Conservation (phyloP, 2,329 filamentous ascomycete genomes). For the Hymenoscyphus infarciens region DNA sequence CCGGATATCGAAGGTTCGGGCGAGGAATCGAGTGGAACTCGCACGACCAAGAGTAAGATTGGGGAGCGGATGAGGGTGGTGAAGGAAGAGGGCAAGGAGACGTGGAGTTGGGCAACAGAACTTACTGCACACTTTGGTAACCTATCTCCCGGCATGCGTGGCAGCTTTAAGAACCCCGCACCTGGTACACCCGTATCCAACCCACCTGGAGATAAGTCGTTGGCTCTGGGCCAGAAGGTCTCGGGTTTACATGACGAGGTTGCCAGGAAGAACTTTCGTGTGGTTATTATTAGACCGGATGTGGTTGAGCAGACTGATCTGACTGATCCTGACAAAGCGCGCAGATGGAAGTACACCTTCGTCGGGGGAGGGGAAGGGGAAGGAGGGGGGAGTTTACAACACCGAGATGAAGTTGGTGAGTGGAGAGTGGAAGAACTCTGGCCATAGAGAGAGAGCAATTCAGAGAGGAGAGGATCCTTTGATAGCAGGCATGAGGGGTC, state of each 20-base stretch:
- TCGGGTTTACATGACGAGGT: conserved; percentile 55
- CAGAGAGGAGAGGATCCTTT: conserved; percentile 3
- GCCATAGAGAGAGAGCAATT: conserved; percentile 22
- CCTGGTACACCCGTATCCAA: conserved; percentile 60
- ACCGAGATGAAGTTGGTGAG: conserved; percentile 51
- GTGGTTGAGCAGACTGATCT: conserved; percentile 63
- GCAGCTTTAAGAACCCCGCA: conserved; percentile 64
- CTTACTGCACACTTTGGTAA: conserved; percentile 89
- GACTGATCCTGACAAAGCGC: conserved; percentile 52
- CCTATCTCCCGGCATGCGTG: conserved; percentile 74
- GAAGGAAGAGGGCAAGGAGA: conserved; percentile 31
- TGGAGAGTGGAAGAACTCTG: conserved; percentile 44
- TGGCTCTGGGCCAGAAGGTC: conserved; percentile 59
- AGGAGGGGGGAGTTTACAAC: conserved; percentile 33
- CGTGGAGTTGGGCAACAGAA: conserved; percentile 72
- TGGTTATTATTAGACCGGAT: conserved; percentile 79
- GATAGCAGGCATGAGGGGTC: background rate
- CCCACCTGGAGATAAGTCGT: conserved; percentile 42
- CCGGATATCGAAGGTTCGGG: conserved; percentile 57
- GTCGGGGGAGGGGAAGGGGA: conserved; percentile 39
- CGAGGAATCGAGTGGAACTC: conserved; percentile 47
- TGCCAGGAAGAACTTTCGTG: conserved; percentile 65
- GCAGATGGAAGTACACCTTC: conserved; percentile 56
- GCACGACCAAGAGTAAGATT: conserved; percentile 58
- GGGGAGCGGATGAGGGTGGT: conserved; percentile 59